Evolutionary conservation across 352 stramenopile species (phyloP).

Genomic region (Globisporangium sylvaticum): DNA sequence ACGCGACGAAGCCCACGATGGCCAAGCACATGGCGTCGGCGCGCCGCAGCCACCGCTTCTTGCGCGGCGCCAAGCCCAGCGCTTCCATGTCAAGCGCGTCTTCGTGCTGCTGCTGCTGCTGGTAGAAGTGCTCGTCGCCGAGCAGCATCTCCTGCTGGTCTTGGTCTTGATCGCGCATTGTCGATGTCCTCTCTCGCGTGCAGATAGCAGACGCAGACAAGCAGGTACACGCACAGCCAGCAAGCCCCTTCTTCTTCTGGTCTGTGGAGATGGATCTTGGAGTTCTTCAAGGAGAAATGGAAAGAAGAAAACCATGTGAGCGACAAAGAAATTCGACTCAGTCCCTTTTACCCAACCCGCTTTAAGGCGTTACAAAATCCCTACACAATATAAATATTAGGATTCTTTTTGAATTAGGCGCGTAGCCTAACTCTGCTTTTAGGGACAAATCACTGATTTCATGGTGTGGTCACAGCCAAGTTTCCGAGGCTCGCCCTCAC

Average conservation of each 20-base stretch:
- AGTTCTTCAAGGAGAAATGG: neutral
- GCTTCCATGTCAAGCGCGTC: neutral
- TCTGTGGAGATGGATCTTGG: too few relatives aligned
- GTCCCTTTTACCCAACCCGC: too few relatives aligned
- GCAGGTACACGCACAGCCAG: neutral
- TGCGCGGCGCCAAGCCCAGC: neutral
- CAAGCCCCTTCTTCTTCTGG: neutral
- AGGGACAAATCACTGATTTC: neutral
- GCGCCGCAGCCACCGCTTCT: slow-evolving; percentile 28
- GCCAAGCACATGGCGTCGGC: slow-evolving; percentile 46
- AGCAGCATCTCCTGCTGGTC: neutral
- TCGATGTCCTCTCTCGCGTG: neutral
- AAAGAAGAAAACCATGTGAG: neutral
- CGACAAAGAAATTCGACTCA: too few relatives aligned
- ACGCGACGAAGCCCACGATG: slow-evolving; percentile 42
- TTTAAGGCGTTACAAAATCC: too few relatives aligned
- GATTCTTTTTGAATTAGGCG: neutral
- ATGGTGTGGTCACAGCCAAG: neutral
- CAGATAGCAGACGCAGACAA: neutral
- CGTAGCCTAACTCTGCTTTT: neutral
- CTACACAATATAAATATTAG: too few relatives aligned
- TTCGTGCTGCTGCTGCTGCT: neutral
- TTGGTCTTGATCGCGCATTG: neutral
- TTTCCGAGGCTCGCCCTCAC: neutral
- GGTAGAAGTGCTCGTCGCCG: slow-evolving; percentile 11